Base-by-base conservation (phyloP, 768 basidiomycete genomes). In the Pilatotrama ljubarskyi region DNA sequence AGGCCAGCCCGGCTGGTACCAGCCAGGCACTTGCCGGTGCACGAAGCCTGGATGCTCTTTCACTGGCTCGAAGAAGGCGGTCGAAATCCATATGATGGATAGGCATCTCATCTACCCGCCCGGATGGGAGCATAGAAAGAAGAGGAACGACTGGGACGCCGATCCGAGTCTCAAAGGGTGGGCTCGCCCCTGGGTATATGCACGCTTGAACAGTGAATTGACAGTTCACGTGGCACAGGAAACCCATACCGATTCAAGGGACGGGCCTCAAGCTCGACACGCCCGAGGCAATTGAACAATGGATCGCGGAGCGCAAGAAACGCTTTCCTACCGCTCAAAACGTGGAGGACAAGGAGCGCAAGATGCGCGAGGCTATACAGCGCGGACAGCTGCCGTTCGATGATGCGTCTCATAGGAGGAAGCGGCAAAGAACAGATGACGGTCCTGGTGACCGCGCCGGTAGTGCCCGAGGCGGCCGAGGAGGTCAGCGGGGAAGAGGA, bases 251-350 rank as follows among this genome's bases (percentile, higher is more conserved):
- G 4, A 91, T 94, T 38, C 86, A 87, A 62, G 95, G 95, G 5
- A 96, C 94, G 2, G 85, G 77, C 32, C 71, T 96, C 18, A 69
- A 81, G 10, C 79, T 98, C 17, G 84, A 96, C 66, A 87, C 90
- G 0, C 91, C 89, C 8, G 94, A 94, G 67, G 84, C 87, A 8
- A 75, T 98, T 58, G 84, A 83, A 20, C 84, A 82, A 32, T 98
- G 96, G 96, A 83, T 96, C 48, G 85, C 83, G 14, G 95, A 98
- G 68, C 86, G 96, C 41, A 95, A 85, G 73, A 86, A 84, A 65
- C 84, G 90, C 15, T 98, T 90, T 79, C 96, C 96, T 11, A 90
- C 86, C 17, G 70, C 81, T 29, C 68, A 78, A 48, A 82, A 84
- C 24, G 79, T 92, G 1, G 84, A 83, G 58, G 92, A 96, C 44